Evolutionary conservation across 108 stramenopile species (phyloP).

Genomic region (Fragilaria crotonensis): DNA sequence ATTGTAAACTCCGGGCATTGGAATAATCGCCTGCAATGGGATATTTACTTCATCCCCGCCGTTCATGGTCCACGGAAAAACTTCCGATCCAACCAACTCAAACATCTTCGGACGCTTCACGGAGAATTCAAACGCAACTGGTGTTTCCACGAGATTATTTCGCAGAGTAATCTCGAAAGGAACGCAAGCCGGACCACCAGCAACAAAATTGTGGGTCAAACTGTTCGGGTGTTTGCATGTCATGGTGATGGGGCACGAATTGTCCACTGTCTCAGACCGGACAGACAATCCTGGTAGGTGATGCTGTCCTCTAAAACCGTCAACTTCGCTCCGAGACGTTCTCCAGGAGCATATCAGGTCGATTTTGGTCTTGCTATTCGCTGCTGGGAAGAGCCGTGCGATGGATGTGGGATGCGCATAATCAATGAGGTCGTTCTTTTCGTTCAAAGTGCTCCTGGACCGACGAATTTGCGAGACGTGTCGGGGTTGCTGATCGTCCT

Average conservation of each 20-base stretch:
- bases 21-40: conserved; percentile 52
- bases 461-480: conserved; percentile 78
- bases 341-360: conserved; percentile 70
- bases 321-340: conserved; percentile 10
- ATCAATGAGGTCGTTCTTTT: conserved; percentile 5
- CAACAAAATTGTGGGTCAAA: conserved; percentile 53
- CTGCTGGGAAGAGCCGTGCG: conserved; percentile 41
- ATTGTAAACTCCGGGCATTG: conserved; percentile 54
- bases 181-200: conserved; percentile 39
- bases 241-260: conserved; percentile 53
- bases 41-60: conserved; percentile 51
- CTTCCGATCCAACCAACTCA: conserved; percentile 53
- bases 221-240: conserved; percentile 41
- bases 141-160: conserved; percentile 46
- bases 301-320: conserved; percentile 44
- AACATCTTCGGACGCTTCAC: conserved; percentile 37
- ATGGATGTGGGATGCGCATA: conserved; percentile 66
- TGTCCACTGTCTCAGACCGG: conserved; percentile 33
- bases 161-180: conserved; percentile 46
- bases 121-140: conserved; percentile 52
- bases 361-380: conserved; percentile 29
- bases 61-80: conserved; percentile 25
- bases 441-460: conserved; percentile 31
- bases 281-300: conserved; percentile 48
- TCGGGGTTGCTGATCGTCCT: conserved; percentile 55